Percentiles rank a stretch among this genome's conserved stretches.
phyloP scores from a whole-genome alignment of 805 yeast genomes.

The Pichia scutulata region DNA sequence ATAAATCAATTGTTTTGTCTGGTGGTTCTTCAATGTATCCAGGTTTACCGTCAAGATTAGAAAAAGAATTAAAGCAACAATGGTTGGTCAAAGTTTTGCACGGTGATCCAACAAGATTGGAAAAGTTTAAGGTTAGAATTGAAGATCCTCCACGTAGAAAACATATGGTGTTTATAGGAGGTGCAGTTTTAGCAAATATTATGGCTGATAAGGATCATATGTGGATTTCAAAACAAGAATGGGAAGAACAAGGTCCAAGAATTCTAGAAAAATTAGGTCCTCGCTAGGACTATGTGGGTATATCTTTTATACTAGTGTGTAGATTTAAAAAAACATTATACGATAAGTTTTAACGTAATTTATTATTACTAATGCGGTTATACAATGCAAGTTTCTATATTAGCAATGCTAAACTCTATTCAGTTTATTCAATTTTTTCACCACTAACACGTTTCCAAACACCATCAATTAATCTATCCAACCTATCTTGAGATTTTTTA shows the following conservation, averaged over 20 bases:
- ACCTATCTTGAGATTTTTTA: conserved; percentile 5
- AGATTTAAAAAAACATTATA: neutral
- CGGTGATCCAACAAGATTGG: conserved; percentile 79
- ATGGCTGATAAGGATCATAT: conserved; percentile 98
- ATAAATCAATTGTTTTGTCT: conserved; percentile 85
- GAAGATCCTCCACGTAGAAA: conserved; percentile 99
- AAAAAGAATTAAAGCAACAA: conserved; percentile 91
- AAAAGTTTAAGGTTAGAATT: conserved; percentile 89
- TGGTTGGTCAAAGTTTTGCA: conserved; percentile 87
- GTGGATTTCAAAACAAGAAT: conserved; percentile 95
- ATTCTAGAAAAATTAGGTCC: conserved; percentile 87
- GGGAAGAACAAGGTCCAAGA: conserved; percentile 95
- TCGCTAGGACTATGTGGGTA: conserved; percentile 38
- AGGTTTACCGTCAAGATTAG: conserved; percentile 91
- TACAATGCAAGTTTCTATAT: neutral
- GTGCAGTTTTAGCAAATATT: conserved; percentile 94
- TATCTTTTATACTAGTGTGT: neutral
- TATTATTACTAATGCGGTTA: neutral
- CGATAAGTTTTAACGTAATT: neutral
- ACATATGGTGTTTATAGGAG: conserved; percentile 98
- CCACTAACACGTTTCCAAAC: conserved; percentile 42
- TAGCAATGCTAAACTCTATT: neutral
- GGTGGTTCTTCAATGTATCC: conserved; percentile 99
- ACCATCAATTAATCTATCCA: conserved; percentile 37
- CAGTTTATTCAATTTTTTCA: neutral